Evolutionary conservation across 306 rosid species (phyloP).

Genomic region (Delonix regia): DNA sequence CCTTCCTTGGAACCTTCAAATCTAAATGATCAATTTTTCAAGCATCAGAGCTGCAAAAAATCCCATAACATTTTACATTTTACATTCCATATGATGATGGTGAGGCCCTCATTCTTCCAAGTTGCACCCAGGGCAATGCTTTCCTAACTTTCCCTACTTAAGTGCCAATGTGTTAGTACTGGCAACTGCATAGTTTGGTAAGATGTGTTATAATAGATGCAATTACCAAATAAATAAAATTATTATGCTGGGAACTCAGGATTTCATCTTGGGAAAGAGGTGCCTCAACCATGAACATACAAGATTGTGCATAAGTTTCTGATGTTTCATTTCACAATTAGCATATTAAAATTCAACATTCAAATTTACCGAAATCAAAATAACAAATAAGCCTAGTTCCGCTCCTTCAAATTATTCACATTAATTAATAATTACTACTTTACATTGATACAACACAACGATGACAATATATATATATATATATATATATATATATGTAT

Average conservation of each 20-base stretch:
- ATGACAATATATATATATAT: constrained; percentile 4
- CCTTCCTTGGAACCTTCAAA: constrained; percentile 19
- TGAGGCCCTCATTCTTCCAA: constrained; percentile 27
- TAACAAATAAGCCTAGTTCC: neutral
- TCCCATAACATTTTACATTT: neutral
- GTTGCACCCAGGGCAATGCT: neutral
- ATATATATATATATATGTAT: neutral
- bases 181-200: neutral
- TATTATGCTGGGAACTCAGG: neutral
- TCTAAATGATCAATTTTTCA: neutral
- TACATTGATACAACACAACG: neutral
- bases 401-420: neutral
- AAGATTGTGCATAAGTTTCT: no score
- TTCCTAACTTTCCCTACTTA: constrained; percentile 1
- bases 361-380: neutral
- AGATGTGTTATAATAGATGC: neutral
- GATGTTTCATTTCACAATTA: no score
- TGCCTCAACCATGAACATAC: neutral
- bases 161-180: neutral
- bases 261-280: neutral
- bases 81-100: neutral
- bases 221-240: neutral
- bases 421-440: neutral
- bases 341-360: neutral
- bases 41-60: neutral